Evolutionary conservation across 1,139 yeast genomes (phyloP).

Genomic region (Tardiomyces depauwii): DNA sequence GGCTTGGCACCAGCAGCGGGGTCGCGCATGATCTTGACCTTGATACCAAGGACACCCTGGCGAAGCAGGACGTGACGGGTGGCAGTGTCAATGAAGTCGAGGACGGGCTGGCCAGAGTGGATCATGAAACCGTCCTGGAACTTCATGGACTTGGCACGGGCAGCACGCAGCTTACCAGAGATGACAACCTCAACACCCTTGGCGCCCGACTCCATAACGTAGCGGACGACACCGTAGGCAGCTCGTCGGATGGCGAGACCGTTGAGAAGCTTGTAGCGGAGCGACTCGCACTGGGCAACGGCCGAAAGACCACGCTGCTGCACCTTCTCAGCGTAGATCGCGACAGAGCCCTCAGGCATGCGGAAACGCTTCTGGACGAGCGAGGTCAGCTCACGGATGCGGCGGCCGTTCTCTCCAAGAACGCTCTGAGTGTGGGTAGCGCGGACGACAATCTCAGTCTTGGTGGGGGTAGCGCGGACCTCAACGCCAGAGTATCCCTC

Average conservation of each 20-base stretch:
- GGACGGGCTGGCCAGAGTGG: conserved; percentile 99
- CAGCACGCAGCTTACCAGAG: conserved; percentile 99
- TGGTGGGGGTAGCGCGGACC: conserved; percentile 97
- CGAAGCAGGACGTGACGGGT: conserved; percentile 99
- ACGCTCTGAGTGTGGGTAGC: conserved; percentile 99
- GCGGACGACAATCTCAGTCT: conserved; percentile 96
- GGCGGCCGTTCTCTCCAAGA: conserved; percentile 99
- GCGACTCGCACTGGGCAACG: conserved; percentile 99
- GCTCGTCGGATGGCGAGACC: conserved; percentile 99
- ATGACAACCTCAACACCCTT: conserved; percentile 99
- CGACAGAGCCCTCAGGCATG: conserved; percentile 88
- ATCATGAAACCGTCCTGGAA: conserved; percentile 99
- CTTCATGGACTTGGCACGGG: conserved; percentile 99
- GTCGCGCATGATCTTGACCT: conserved; percentile 99
- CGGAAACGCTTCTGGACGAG: conserved; percentile 98
- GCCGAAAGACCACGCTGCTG: conserved; percentile 99
- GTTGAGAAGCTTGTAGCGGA: conserved; percentile 94
- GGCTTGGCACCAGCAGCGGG: conserved; percentile 64
- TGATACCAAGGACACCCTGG: conserved; percentile 99
- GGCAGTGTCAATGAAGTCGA: conserved; percentile 96
- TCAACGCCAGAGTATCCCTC: conserved; percentile 99
- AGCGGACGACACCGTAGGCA: conserved; percentile 99
- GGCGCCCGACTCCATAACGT: conserved; percentile 99
- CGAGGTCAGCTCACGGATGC: conserved; percentile 97
- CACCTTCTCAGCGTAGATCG: conserved; percentile 97